Base-by-base conservation (phyloP, 2,329 filamentous ascomycete genomes). In the Tetracladium maxilliforme region DNA sequence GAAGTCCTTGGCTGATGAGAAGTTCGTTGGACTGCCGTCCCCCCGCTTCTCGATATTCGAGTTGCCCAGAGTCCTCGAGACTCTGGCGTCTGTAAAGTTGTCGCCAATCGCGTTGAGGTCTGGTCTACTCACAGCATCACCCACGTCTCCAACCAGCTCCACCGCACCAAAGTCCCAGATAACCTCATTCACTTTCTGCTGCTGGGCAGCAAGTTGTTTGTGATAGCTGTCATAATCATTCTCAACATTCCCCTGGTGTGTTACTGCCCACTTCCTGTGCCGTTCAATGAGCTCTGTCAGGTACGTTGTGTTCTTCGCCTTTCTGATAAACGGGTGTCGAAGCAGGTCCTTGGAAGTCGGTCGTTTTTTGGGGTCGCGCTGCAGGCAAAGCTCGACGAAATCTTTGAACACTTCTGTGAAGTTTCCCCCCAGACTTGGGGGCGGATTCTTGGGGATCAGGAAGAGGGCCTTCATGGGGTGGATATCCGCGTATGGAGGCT, bases 111-210 rank as follows among this genome's bases (percentile, higher is more conserved):
- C 60, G 35, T 74, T 61, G 27, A 77, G 53, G 4, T 71, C 72
- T 0, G 64, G 62, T 14, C 66, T 52, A 25, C 68, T n/a, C n/a
- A n/a, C n/a, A 22, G 68, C 44, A n/a, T n/a, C 40, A 32, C 73
- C 70, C 6, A 67, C 61, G 28, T 73, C 68, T 14, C 64, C 66
- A 9, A 75, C 72, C 4, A 90, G 71, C 28, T 82, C 69, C 25
- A 94, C 80, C 0, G 86, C 94, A 21, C 86, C 86, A 56, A 94
- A 94, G 47, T 94, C 86, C 86, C 86, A 94, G 47, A 93, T 70
- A 45, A 93, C 86, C 45, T 92, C 80, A 30, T 73, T 60, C 6
- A 70, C 55, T 10, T 51, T 52, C 34, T 62, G 50, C 32, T 47
- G 36, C 25, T 50, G 37, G 24, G 43, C 33, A 22, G 51, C n/a